These are phyloP conservation scores for Calonectria crousiana DNA, from an alignment of 2,329 filamentous ascomycete species.

Conservation along the genomic window DNA sequence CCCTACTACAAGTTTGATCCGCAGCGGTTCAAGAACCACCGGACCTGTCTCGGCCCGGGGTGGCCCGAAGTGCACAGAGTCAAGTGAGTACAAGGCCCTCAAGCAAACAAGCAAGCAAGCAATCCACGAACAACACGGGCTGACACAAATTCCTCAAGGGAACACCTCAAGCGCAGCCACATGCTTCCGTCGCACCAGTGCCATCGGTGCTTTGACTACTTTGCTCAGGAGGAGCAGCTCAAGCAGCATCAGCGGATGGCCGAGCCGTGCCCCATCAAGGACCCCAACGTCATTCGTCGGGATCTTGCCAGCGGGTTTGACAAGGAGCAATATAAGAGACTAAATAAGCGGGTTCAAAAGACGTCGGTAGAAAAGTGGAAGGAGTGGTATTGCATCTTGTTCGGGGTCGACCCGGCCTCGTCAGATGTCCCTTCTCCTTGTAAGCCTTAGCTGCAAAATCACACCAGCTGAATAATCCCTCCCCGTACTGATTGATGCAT, in stretches of 20 bases:
- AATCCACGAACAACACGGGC: not conserved
- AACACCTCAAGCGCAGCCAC: slow-evolving; percentile 40
- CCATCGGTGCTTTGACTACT: slow-evolving; percentile 33
- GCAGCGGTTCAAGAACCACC: slow-evolving; percentile 33
- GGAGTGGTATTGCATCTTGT: slow-evolving; percentile 29
- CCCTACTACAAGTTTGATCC: slow-evolving; percentile 53
- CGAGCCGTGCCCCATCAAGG: slow-evolving; percentile 35
- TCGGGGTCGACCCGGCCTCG: slow-evolving; percentile 20
- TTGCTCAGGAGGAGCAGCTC: slow-evolving; percentile 33
- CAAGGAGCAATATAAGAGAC: slow-evolving; percentile 35
- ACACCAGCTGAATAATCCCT: not conserved
- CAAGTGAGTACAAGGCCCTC: slow-evolving; percentile 35
- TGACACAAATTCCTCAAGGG: slow-evolving; percentile 29
- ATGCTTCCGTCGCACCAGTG: slow-evolving; percentile 37
- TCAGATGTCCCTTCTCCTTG: slow-evolving; percentile 27
- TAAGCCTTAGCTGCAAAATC: slow-evolving; percentile 14
- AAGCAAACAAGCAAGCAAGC: not conserved
- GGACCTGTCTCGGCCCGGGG: slow-evolving; percentile 42
- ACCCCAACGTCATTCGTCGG: slow-evolving; percentile 21
- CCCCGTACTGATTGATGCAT: not conserved
- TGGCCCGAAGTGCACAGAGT: slow-evolving; percentile 38
- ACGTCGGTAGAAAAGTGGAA: slow-evolving; percentile 23
- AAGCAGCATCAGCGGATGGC: slow-evolving; percentile 37
- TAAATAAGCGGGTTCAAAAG: slow-evolving; percentile 30
- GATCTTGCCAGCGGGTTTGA: slow-evolving; percentile 40